Conservation (phyloP, 2,329 filamentous ascomycete species). For the Gremmenia infestans region DNA sequence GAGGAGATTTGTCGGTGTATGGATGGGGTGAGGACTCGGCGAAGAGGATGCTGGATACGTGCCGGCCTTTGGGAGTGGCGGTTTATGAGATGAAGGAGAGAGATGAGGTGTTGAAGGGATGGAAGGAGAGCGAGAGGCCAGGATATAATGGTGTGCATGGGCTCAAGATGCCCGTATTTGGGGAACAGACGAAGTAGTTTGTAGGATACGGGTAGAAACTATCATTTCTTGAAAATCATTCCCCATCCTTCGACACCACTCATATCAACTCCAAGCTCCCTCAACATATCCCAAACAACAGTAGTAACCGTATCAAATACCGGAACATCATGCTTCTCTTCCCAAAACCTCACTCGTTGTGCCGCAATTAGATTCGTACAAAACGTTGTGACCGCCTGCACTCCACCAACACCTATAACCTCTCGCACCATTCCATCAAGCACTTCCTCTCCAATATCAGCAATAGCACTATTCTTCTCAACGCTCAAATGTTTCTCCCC, state of each 20-base stretch:
- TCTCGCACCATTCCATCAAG: conserved; percentile 21
- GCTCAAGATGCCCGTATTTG: conserved; percentile 36
- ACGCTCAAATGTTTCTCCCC: conserved; percentile 33
- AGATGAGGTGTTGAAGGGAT: conserved; percentile 47
- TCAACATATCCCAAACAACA: conserved; percentile 38
- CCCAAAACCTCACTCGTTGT: conserved; percentile 36
- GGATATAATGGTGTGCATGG: conserved; percentile 64
- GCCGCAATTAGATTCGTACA: conserved; percentile 41
- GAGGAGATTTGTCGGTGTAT: conserved; percentile 77
- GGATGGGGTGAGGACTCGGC: conserved; percentile 67
- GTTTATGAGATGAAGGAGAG: conserved; percentile 60
- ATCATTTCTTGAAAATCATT: conserved; percentile 28
- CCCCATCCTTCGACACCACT: conserved; percentile 33
- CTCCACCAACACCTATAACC: conserved; percentile 21
- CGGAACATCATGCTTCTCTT: conserved; percentile 31
- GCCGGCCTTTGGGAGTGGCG: conserved; percentile 69
- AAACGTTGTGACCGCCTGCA: conserved; percentile 36
- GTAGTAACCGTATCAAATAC: conserved; percentile 40
- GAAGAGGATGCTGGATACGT: conserved; percentile 64
- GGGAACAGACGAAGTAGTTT: conserved; percentile 2
- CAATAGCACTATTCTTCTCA: conserved; percentile 37
- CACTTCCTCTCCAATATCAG: conserved; percentile 31
- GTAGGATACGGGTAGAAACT: background rate
- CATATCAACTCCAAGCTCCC: conserved; percentile 30
- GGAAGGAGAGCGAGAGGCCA: conserved; percentile 56